Conservation (phyloP, 1,284 basidiomycete species). For the Cutaneotrichosporon sp. region DNA sequence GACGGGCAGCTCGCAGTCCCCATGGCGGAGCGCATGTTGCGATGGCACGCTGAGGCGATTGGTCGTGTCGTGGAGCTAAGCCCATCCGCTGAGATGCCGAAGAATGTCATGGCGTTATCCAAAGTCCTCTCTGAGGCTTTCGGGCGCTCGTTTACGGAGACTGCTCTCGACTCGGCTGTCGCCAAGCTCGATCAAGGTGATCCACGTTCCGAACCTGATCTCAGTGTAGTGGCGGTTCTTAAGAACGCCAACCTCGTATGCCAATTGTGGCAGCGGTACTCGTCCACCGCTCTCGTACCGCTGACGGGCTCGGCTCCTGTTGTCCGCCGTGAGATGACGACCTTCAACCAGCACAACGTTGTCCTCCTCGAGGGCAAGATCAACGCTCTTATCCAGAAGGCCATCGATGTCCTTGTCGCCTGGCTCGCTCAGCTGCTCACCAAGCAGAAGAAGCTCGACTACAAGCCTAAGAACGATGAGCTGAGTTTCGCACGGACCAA, state of each 20-base stretch:
- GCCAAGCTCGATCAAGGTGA: constrained; percentile 69
- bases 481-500: constrained; percentile 88
- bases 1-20: constrained; percentile 73
- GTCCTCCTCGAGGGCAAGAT: constrained; percentile 81
- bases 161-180: constrained; percentile 79
- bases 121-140: constrained; percentile 85
- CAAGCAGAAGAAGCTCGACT: constrained; percentile 95
- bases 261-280: constrained; percentile 96
- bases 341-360: constrained; percentile 86
- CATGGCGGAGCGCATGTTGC: constrained; percentile 80
- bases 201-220: constrained; percentile 68
- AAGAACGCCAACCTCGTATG: constrained; percentile 80
- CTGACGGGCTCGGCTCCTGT: constrained; percentile 81
- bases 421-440: constrained; percentile 63
- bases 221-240: constrained; percentile 66
- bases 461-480: constrained; percentile 94
- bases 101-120: constrained; percentile 79
- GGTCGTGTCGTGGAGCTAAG: constrained; percentile 87
- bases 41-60: constrained; percentile 93
- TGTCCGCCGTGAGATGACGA: constrained; percentile 83
- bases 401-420: constrained; percentile 73
- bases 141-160: constrained; percentile 80
- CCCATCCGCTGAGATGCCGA: constrained; percentile 75
- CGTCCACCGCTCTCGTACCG: constrained; percentile 83
- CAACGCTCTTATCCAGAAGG: constrained; percentile 75